Conservation (phyloP, 495 filamentous ascomycete genomes). For the Clavariopsis aquatica region DNA sequence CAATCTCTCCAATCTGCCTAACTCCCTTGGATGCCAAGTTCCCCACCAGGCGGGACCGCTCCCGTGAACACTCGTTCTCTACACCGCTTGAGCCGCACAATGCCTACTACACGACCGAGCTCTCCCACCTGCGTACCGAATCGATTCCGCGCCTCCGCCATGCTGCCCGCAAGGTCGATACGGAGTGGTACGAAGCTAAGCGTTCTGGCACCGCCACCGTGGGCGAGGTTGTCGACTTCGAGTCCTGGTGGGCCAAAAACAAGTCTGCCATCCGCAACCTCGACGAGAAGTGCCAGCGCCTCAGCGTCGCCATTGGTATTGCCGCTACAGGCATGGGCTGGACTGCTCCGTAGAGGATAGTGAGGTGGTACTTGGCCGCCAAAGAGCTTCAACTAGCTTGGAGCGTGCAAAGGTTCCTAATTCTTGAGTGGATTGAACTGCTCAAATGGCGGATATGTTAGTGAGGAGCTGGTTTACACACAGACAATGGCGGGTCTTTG, state of each 20-base stretch:
- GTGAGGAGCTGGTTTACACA: not conserved
- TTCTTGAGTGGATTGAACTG: not conserved
- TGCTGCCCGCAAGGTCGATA: conserved; percentile 18
- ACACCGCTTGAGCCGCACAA: conserved; percentile 28
- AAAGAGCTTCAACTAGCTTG: not conserved
- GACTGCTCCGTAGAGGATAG: conserved; percentile 30
- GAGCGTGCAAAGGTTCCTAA: not conserved
- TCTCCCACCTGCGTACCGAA: conserved; percentile 35
- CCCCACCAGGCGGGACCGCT: conserved; percentile 1
- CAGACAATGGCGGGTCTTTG: not conserved
- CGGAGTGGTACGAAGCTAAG: conserved; percentile 27
- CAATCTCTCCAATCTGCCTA: conserved; percentile 29
- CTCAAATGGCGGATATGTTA: not conserved
- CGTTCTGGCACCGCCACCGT: conserved; percentile 1
- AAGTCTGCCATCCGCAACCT: conserved; percentile 17
- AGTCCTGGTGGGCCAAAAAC: conserved; percentile 29
- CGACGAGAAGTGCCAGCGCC: conserved; percentile 14
- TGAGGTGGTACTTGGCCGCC: conserved; percentile 26
- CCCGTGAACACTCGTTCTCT: conserved; percentile 30
- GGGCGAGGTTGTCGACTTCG: conserved; percentile 23
- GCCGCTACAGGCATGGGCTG: conserved; percentile 27
- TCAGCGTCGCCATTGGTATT: conserved; percentile 18
- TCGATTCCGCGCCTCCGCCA: conserved; percentile 36
- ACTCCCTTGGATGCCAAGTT: conserved; percentile 1
- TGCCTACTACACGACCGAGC: conserved; percentile 35